A percentile compares a stretch with the other conserved stretches of the same genome.
phyloP scores from a whole-genome alignment of 1,284 basidiomycete genomes.

The Austroboletus niveus region DNA sequence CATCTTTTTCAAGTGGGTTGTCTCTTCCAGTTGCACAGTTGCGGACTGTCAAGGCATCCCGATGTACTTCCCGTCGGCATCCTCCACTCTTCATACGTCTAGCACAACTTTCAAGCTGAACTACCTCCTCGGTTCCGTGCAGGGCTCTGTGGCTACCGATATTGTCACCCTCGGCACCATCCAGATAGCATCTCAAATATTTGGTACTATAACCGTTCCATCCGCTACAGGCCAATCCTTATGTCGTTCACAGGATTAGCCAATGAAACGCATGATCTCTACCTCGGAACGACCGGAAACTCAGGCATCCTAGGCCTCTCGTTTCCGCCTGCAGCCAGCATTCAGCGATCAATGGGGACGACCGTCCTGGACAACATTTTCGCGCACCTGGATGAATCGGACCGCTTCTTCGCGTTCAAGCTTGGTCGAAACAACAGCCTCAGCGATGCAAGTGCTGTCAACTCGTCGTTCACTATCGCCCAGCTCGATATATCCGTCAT shows the following conservation, averaged over 20 bases:
- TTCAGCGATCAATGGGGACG: conserved; percentile 42
- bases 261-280: conserved; percentile 44
- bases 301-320: conserved; percentile 59
- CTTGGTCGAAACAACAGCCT: conserved; percentile 38
- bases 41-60: conserved; percentile 36
- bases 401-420: conserved; percentile 51
- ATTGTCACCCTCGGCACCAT: conserved; percentile 44
- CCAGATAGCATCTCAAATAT: conserved; percentile 36
- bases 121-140: conserved; percentile 49
- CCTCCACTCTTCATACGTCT: conserved; percentile 34
- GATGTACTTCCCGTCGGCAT: conserved; percentile 28
- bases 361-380: conserved; percentile 52
- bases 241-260: conserved; percentile 42
- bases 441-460: conserved; percentile 18
- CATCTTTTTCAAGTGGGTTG: conserved; percentile 34
- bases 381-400: conserved; percentile 38
- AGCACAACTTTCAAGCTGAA: conserved; percentile 38
- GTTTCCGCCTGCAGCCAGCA: conserved; percentile 50
- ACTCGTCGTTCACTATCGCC: conserved; percentile 54
- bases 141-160: conserved; percentile 44
- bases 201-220: conserved; percentile 21
- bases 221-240: background rate
- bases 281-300: conserved; percentile 46
- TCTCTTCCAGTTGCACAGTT: conserved; percentile 31
- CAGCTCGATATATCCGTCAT: conserved; percentile 43